Evolutionary conservation across 768 basidiomycete genomes (phyloP).

Genomic region (Postia placenta): DNA sequence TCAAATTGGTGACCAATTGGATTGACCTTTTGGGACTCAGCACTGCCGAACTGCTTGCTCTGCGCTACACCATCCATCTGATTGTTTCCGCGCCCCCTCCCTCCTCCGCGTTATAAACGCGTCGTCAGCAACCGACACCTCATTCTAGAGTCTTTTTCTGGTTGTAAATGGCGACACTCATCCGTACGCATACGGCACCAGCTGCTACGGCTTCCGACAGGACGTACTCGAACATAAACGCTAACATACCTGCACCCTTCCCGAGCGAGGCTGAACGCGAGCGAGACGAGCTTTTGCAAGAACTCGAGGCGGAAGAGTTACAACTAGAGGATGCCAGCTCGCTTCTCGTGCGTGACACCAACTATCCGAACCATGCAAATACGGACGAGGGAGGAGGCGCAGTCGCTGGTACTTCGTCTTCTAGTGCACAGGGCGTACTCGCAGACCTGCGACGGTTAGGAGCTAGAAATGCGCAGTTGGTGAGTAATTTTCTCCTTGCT

Average conservation of each 20-base stretch:
- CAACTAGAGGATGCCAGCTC: not conserved
- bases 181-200: slow-evolving; percentile 2
- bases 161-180: slow-evolving; percentile 3
- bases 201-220: not conserved
- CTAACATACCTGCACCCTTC: slow-evolving; percentile 1
- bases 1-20: no score
- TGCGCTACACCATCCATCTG: no score
- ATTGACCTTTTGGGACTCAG: no score
- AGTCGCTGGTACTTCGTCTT: no score
- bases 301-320: not conserved
- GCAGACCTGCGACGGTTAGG: no score
- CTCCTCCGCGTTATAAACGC: not conserved
- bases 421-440: no score
- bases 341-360: not conserved
- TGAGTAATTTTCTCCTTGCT: not conserved
- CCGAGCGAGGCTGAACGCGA: slow-evolving; percentile 1
- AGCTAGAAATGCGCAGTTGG: no score
- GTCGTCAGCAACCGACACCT: not conserved
- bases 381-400: no score
- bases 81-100: not conserved
- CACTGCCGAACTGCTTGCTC: no score
- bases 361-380: not conserved
- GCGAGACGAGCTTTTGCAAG: slow-evolving; percentile 1
- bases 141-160: not conserved
- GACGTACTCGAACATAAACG: not conserved